Evolutionary conservation across 2,329 filamentous ascomycete genomes (phyloP).

Genomic region (Scedosporium minutisporum): DNA sequence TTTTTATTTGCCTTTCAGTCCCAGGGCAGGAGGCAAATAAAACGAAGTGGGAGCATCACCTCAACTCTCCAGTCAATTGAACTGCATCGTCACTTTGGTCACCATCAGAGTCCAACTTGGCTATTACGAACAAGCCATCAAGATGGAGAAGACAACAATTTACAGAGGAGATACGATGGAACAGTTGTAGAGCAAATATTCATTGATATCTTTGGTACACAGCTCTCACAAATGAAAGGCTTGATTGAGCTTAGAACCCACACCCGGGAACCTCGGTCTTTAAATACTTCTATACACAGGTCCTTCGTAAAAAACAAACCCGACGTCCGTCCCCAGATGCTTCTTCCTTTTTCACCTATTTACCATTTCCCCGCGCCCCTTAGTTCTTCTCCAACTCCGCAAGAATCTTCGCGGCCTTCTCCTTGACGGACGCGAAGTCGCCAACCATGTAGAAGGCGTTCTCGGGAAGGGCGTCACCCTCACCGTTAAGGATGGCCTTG

Average conservation of each 20-base stretch:
- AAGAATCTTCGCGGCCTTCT: conserved; percentile 99
- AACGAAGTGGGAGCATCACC: too few relatives aligned
- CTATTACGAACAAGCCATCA: neutral
- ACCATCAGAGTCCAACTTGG: neutral
- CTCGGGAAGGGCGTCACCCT: conserved; percentile 93
- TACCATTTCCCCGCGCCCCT: conserved; percentile 15
- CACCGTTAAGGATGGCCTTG: conserved; percentile 92
- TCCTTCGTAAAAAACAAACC: conserved; percentile 17
- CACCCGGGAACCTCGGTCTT: conserved; percentile 23
- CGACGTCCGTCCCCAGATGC: conserved; percentile 21
- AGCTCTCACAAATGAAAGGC: conserved; percentile 45
- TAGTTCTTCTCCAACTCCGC: conserved; percentile 72
- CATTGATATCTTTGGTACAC: conserved; percentile 48
- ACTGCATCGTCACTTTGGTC: neutral
- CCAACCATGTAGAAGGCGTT: conserved; percentile 97
- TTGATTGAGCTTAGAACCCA: conserved; percentile 45
- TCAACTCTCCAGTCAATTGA: too few relatives aligned
- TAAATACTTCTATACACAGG: conserved; percentile 51
- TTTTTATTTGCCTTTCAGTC: too few relatives aligned
- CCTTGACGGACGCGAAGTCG: conserved; percentile 82
- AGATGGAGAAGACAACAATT: neutral
- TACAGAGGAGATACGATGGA: neutral
- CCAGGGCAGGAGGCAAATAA: too few relatives aligned
- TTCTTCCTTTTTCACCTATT: conserved; percentile 5
- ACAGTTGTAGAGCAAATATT: conserved; percentile 21